Base-by-base conservation (phyloP, 192 early-diverging fungal genomes). In the Rhizoclosmatium sp. region DNA sequence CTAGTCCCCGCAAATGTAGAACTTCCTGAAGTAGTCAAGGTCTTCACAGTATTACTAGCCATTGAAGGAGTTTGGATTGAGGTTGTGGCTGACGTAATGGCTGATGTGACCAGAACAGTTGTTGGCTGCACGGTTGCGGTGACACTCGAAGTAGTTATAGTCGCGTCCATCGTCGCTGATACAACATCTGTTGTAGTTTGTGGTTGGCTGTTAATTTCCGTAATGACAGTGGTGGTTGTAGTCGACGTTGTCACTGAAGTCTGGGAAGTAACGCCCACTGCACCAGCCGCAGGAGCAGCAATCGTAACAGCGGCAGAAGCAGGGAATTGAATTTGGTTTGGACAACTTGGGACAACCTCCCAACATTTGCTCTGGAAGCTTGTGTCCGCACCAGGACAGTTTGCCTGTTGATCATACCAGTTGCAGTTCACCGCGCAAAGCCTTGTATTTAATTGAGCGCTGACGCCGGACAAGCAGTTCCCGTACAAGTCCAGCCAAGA, bases 401-500 rank as follows among this genome's bases (percentile, higher is more conserved):
- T 39, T 21, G 61, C 61, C 31, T 64, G 61, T 23, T 64, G 14
- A 39, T 64, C 61, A 31, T 58, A 65, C 64, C 64, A 65, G 31
- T 65, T 31, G 64, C 64, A 65, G 64, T 65, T 65, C 10, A 65
- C 31, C 10, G 19, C 21, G 64, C 64, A 65, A 12, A 65, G 19
- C 40, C 10, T 65, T 12, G 12, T 12, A 31, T 65, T 65, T 12
- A 65, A 12, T 12, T 65, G 12, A 12, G 64, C 16, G 31, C 31
- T 31, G 12, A 41, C 64, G 40, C 21, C 12, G 19, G 64, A 65
- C 12, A 65, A 31, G 64, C 64, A 65, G 64, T 65, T 65, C 12
- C 64, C 64, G 16, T 31, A 65, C 64, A 65, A 12, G 64, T 65
- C 64, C 31, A 31, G 14, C 64, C 64, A 65, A 41, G 21, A 12